A percentile compares a stretch with the other conserved stretches of the same genome.
phyloP scores from a whole-genome alignment of 768 basidiomycete genomes.

The Mycena vitilis region DNA sequence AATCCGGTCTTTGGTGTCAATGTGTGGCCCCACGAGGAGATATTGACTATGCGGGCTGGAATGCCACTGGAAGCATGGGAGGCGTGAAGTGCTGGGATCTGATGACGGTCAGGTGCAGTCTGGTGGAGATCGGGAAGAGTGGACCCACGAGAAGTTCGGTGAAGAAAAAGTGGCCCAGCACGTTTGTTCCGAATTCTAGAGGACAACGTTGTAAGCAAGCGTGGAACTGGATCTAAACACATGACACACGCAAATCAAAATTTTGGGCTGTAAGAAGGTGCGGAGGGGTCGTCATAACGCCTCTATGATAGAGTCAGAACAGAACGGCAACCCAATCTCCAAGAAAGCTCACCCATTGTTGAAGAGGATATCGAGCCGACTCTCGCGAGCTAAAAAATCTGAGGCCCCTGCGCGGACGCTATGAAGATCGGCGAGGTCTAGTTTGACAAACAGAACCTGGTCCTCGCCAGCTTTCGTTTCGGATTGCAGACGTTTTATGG shows the following conservation, averaged over 20 bases:
- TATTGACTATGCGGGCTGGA: background rate
- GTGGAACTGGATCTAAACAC: background rate
- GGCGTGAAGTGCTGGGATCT: background rate
- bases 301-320: background rate
- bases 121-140: background rate
- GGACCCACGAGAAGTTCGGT: background rate
- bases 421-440: constrained; percentile 10
- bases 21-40: background rate
- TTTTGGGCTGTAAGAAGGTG: background rate
- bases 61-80: background rate
- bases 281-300: background rate
- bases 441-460: background rate
- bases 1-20: background rate
- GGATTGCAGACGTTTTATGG: constrained; percentile 1
- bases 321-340: background rate
- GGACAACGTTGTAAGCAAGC: background rate
- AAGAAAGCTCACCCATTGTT: background rate
- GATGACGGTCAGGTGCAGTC: background rate
- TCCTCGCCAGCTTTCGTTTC: constrained; percentile 1
- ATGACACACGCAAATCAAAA: background rate
- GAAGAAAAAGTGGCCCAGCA: background rate
- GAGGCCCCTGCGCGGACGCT: background rate
- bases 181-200: background rate
- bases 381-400: constrained; percentile 2
- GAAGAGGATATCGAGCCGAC: constrained; percentile 1